phyloP scores from a whole-genome alignment of 2,329 filamentous ascomycete species.

The Corynespora cassiicola region DNA sequence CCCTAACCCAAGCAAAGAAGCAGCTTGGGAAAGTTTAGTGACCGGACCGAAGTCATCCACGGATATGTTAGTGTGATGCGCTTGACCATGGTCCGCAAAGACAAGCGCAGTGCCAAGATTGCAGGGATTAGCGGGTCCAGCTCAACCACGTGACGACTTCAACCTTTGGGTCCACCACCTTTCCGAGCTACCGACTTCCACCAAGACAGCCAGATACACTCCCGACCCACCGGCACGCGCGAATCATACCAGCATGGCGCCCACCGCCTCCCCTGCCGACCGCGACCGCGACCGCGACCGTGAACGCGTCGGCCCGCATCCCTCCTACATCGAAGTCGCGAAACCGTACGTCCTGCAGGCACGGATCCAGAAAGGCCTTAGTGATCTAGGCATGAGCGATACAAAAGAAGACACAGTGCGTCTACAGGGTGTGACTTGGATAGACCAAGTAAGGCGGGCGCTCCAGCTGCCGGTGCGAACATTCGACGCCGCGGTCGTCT shows the following conservation, averaged over 20 bases:
- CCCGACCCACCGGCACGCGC: conserved; percentile 4
- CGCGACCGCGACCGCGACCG: conserved; percentile 16
- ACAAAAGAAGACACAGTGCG: conserved; percentile 81
- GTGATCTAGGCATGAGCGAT: conserved; percentile 72
- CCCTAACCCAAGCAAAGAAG: too few species aligned
- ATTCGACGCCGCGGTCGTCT: conserved; percentile 87
- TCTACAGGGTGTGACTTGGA: conserved; percentile 85
- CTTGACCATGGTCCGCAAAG: too few species aligned
- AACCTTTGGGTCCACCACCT: too few species aligned
- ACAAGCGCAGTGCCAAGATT: too few species aligned
- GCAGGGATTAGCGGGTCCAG: too few species aligned
- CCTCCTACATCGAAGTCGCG: conserved; percentile 68
- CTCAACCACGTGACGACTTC: too few species aligned
- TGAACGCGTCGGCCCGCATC: conserved; percentile 59
- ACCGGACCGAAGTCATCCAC: too few species aligned
- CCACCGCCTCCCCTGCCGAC: conserved; percentile 29
- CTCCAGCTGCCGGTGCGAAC: conserved; percentile 87
- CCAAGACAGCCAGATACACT: background rate
- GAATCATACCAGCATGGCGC: conserved; percentile 41
- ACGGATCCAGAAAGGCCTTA: conserved; percentile 75
- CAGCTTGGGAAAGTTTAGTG: too few species aligned
- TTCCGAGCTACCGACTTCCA: conserved; percentile 4
- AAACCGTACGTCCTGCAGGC: conserved; percentile 84
- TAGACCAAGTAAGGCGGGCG: conserved; percentile 80
- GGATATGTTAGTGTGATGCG: too few species aligned